Conservation (phyloP, 1,284 basidiomycete genomes). For the Heterobasidion parviporum region DNA sequence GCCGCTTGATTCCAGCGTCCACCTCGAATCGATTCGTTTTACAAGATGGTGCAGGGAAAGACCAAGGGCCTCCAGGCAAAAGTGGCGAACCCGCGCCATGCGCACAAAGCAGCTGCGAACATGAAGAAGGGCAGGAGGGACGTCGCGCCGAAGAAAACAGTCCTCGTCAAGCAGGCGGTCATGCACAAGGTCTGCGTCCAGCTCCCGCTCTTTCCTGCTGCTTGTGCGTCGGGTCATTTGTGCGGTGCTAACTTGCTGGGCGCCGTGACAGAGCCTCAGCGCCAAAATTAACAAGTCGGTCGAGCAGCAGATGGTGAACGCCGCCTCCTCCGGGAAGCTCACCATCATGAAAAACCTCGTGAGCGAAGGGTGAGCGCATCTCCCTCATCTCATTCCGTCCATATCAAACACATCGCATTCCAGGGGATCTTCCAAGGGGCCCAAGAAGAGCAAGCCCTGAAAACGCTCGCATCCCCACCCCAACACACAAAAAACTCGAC, state of each 20-base stretch:
- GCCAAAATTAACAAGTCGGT: slow-evolving; percentile 87
- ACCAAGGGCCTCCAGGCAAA: slow-evolving; percentile 59
- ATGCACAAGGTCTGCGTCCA: slow-evolving; percentile 49
- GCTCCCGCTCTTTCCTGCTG: neutral
- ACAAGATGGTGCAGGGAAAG: slow-evolving; percentile 48
- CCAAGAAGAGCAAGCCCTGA: neutral
- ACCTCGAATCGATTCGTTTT: neutral
- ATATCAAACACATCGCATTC: neutral
- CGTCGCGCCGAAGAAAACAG: slow-evolving; percentile 67
- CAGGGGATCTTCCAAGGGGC: neutral
- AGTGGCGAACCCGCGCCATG: slow-evolving; percentile 40
- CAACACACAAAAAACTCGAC: neutral
- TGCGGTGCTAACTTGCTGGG: neutral
- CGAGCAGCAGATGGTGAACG: slow-evolving; percentile 81
- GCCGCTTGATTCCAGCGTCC: neutral
- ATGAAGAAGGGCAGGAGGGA: slow-evolving; percentile 67
- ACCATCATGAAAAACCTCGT: slow-evolving; percentile 77
- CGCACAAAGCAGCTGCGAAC: slow-evolving; percentile 52
- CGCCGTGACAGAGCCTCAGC: slow-evolving; percentile 53
- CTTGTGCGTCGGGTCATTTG: neutral
- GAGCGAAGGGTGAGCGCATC: slow-evolving; percentile 36
- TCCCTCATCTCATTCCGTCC: neutral
- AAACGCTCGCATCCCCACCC: neutral
- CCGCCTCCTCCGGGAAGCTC: slow-evolving; percentile 78
- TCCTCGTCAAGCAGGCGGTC: slow-evolving; percentile 57